Evolutionary conservation across 768 basidiomycete species (phyloP), one percentile per base, ranked within the genome.

Genomic region (Phanerochaete sordida): DNA sequence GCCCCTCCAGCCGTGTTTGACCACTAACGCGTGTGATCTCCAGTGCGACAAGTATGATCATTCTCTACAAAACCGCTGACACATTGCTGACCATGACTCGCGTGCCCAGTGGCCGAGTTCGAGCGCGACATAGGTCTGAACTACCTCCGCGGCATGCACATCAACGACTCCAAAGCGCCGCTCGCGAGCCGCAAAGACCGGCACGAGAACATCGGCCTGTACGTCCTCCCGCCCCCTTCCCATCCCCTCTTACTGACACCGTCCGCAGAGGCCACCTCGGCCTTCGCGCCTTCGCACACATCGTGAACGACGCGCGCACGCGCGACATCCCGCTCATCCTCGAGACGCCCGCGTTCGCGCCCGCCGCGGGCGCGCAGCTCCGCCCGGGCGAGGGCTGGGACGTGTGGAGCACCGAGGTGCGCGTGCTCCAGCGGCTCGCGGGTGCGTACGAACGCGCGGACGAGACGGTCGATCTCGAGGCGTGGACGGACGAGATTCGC

Each of bases 201-300:
- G 39, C 93, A 95, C 64, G 86, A 93, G 70, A 94, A 92, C 62
- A 86, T 95, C 37, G 93, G 93, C 23, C 70, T 90, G 88, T 91
- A 67, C 62, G 88, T 59, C 53, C 28, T 45, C 30, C 19, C 30
- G 28, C 21, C n/a, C 5, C 19, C 8, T 6, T 30, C 21, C 7
- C n/a, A 19, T 51, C 9, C 1, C 28, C 3, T 16, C n/a, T 16
- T n/a, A n/a, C 27, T 30, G 30, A 31, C 28, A 11, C 21, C 6
- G 15, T 24, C 23, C 2, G 6, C 63, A 93, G 90, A 8, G 93
- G 93, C 1, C 74, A 85, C 50, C 79, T 94, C 43, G 84, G 84
- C 9, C 75, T 93, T 3, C 62, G 66, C 0, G 77, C 84, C 0
- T 44, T 59, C 39, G 23, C 39, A 30, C 78, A 84, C 61, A 83